phyloP scores from a whole-genome alignment of 1,284 basidiomycete genomes.

The Fistulina hepatica region DNA sequence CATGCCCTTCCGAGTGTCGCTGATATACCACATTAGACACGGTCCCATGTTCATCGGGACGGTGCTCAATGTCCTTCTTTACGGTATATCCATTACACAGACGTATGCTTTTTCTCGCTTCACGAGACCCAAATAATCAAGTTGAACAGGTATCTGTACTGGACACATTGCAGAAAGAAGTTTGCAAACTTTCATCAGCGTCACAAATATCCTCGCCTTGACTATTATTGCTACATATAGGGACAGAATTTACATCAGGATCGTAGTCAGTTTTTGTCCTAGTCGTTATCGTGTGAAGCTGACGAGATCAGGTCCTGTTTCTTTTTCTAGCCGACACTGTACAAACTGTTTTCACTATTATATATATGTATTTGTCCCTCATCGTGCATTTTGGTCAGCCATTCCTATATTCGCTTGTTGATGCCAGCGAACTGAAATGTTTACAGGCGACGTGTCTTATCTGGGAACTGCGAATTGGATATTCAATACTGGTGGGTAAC shows the following conservation, averaged over 20 bases:
- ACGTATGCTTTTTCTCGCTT: background rate
- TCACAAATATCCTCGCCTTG: background rate
- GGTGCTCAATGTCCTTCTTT: slow-evolving; percentile 22
- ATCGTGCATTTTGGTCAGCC: slow-evolving; percentile 28
- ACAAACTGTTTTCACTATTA: slow-evolving; percentile 22
- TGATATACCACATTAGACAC: too few species aligned
- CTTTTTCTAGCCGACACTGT: slow-evolving; percentile 27
- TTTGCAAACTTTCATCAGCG: background rate
- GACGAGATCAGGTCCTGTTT: slow-evolving; percentile 20
- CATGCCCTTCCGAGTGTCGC: too few species aligned
- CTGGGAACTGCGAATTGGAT: slow-evolving; percentile 23
- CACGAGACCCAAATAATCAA: background rate
- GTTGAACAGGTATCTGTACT: background rate
- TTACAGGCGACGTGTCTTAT: slow-evolving; percentile 17
- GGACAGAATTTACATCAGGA: background rate
- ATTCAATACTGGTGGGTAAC: slow-evolving; percentile 21
- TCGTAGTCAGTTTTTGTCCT: background rate
- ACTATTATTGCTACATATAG: background rate
- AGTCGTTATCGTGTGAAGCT: background rate
- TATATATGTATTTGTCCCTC: slow-evolving; percentile 27
- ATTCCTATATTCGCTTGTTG: background rate
- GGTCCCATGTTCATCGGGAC: slow-evolving; percentile 21
- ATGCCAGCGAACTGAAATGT: background rate
- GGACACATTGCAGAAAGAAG: background rate
- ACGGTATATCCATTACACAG: slow-evolving; percentile 25